Conservation (phyloP, 2,329 filamentous ascomycete genomes). For the Dichotomopilus funicola region DNA sequence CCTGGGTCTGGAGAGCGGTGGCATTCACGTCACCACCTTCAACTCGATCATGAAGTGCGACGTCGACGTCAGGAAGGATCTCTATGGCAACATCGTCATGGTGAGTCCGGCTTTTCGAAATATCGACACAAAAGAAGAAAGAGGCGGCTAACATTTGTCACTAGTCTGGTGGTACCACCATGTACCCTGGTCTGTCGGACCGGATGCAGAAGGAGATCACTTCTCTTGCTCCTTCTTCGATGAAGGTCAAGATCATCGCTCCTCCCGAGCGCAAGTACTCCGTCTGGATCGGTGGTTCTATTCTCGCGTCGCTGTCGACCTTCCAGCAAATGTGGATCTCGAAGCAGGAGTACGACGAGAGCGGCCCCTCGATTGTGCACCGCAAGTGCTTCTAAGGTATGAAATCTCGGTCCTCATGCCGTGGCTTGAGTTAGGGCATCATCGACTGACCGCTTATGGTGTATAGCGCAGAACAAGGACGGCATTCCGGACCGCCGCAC, state of each 20-base stretch:
- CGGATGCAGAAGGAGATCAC: constrained; percentile 99
- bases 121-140: background rate
- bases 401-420: constrained; percentile 8
- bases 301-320: constrained; percentile 97
- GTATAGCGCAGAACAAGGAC: constrained; percentile 18
- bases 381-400: constrained; percentile 99
- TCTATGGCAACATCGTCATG: constrained; percentile 99
- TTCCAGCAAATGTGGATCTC: constrained; percentile 99
- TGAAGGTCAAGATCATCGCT: constrained; percentile 99
- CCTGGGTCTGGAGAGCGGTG: constrained; percentile 94
- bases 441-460: too few relatives aligned
- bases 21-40: constrained; percentile 99
- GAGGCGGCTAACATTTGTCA: constrained; percentile 28
- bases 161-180: constrained; percentile 99
- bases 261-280: constrained; percentile 99
- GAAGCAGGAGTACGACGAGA: constrained; percentile 99
- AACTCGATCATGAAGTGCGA: constrained; percentile 99
- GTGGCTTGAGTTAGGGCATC: background rate
- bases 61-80: constrained; percentile 99
- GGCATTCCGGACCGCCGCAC: constrained; percentile 28
- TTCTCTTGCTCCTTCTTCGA: constrained; percentile 95
- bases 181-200: constrained; percentile 99
- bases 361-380: constrained; percentile 97
- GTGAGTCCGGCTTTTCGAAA: constrained; percentile 47
- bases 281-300: constrained; percentile 99